Conservation (phyloP, 208 protist genomes). For the Spongospora subterranea region DNA sequence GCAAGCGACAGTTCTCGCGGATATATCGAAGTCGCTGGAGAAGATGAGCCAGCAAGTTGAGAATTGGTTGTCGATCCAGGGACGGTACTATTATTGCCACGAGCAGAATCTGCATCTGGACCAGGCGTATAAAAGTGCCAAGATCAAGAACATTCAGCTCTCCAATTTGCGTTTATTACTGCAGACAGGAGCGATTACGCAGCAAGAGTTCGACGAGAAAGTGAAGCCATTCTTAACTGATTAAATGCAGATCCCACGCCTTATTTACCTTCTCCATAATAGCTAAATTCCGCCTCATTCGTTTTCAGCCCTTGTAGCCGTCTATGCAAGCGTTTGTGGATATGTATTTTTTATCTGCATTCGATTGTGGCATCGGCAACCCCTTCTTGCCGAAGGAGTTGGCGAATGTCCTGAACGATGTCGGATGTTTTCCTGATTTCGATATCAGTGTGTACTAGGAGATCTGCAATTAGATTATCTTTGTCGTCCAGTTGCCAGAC, state of each 20-base stretch:
- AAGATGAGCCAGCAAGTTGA: too few relatives aligned
- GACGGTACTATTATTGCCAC: too few relatives aligned
- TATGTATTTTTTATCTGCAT: neutral
- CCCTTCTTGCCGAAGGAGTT: too few relatives aligned
- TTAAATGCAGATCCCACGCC: too few relatives aligned
- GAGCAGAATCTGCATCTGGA: neutral
- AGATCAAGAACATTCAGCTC: neutral
- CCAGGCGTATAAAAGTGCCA: neutral
- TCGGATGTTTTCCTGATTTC: neutral
- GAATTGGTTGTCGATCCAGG: too few relatives aligned
- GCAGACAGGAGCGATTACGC: neutral
- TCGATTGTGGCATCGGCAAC: neutral
- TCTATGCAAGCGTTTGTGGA: too few relatives aligned
- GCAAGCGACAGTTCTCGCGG: too few relatives aligned
- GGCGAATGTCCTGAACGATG: too few relatives aligned
- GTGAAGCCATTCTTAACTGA: neutral
- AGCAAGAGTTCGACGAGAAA: neutral
- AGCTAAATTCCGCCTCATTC: too few relatives aligned
- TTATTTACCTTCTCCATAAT: too few relatives aligned
- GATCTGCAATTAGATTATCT: neutral
- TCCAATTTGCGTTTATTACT: neutral
- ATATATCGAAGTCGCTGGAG: too few relatives aligned
- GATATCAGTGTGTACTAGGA: neutral
- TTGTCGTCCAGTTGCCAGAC: slow-evolving; percentile 19
- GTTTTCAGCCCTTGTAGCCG: too few relatives aligned